A percentile compares a stretch with the other conserved stretches of the same genome.
Conservation (phyloP, 805 yeast genomes). For the Lachancea sp. region DNA sequence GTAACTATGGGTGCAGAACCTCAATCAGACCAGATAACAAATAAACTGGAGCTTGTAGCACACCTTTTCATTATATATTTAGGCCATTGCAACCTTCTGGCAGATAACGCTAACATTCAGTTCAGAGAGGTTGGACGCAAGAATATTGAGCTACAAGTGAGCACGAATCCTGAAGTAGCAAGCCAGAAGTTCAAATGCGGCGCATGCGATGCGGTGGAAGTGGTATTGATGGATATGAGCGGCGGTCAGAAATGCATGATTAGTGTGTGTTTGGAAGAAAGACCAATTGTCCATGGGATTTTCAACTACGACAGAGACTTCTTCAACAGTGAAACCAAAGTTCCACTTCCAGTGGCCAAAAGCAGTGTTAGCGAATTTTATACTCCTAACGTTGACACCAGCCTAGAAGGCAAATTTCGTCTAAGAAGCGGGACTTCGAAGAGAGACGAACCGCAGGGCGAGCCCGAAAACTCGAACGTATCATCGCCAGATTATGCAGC, state of each 20-base stretch:
- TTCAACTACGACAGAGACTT: conserved; percentile 15
- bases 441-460: neutral
- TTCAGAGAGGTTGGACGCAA: conserved; percentile 6
- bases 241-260: conserved; percentile 15
- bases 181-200: neutral
- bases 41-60: conserved; percentile 9
- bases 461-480: neutral
- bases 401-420: conserved; percentile 7
- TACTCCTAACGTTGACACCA: neutral
- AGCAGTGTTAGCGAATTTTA: conserved; percentile 5
- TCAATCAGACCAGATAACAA: conserved; percentile 3
- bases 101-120: neutral
- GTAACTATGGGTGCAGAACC: neutral
- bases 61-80: conserved; percentile 8
- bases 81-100: conserved; percentile 2
- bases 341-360: conserved; percentile 11
- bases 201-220: neutral
- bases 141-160: conserved; percentile 4
- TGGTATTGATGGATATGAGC: conserved; percentile 9
- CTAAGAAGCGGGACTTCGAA: neutral
- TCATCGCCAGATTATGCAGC: neutral
- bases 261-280: conserved; percentile 11
- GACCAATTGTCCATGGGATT: conserved; percentile 14
- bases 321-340: neutral
- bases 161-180: neutral